Percentiles rank a stretch among this genome's conserved stretches.
phyloP scores from a whole-genome alignment of 2,329 filamentous ascomycete species.

The Alternaria sp. region DNA sequence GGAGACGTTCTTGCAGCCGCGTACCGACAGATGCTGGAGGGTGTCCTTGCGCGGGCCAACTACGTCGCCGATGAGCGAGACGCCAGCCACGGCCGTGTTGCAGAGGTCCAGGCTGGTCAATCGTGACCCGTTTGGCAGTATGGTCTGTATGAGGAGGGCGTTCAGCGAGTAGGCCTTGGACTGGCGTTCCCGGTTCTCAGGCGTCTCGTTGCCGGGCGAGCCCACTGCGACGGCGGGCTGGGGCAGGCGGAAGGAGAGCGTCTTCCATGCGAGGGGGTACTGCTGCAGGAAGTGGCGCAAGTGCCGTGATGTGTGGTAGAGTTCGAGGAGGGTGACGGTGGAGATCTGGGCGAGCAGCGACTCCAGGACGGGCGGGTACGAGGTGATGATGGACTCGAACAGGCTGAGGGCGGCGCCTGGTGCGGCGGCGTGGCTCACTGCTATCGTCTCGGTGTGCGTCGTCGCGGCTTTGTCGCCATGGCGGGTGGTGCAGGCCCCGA shows the following conservation, averaged over 20 bases:
- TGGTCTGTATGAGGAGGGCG: slow-evolving; percentile 62
- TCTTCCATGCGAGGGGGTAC: slow-evolving; percentile 68
- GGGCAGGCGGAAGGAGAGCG: slow-evolving; percentile 64
- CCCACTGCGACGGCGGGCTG: slow-evolving; percentile 47
- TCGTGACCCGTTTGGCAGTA: slow-evolving; percentile 63
- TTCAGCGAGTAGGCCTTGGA: slow-evolving; percentile 66
- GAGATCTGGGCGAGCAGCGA: slow-evolving; percentile 64
- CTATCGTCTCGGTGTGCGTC: slow-evolving; percentile 8
- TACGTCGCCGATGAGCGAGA: slow-evolving; percentile 62
- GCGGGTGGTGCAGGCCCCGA: slow-evolving; percentile 22
- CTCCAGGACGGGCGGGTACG: slow-evolving; percentile 64
- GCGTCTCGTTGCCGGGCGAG: slow-evolving; percentile 50
- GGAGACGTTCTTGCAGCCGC: slow-evolving; percentile 69
- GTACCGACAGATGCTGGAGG: slow-evolving; percentile 65
- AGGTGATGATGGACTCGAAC: slow-evolving; percentile 63
- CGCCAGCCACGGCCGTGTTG: slow-evolving; percentile 66
- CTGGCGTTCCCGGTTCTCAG: slow-evolving; percentile 53
- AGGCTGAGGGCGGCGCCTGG: slow-evolving; percentile 33
- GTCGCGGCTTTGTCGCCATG: not conserved
- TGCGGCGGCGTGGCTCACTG: slow-evolving; percentile 4
- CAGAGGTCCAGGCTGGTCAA: slow-evolving; percentile 65
- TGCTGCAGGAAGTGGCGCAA: slow-evolving; percentile 61
- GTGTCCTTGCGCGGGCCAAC: slow-evolving; percentile 61
- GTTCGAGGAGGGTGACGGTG: slow-evolving; percentile 62
- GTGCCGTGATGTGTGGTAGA: slow-evolving; percentile 64